Evolutionary conservation across 1,284 basidiomycete genomes (phyloP).

Genomic region (Leccinum subspadiceum): DNA sequence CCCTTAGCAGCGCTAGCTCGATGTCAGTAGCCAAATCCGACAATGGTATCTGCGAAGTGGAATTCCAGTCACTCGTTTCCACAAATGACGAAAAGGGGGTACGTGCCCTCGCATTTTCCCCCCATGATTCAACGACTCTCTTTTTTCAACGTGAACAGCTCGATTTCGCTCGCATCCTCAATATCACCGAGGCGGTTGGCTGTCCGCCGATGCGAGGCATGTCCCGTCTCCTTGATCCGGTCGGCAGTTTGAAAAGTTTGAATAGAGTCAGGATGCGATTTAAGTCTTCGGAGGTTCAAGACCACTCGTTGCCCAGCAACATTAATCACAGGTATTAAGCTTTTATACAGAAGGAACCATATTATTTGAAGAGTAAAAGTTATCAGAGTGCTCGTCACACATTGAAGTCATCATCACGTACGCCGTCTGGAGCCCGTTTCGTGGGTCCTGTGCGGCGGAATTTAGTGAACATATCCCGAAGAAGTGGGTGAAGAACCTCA

Average conservation of each 20-base stretch:
- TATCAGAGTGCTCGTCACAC: neutral
- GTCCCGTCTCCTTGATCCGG: neutral
- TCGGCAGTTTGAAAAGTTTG: neutral
- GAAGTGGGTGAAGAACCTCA: too few relatives aligned
- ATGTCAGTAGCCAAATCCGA: too few relatives aligned
- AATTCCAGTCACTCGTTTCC: neutral
- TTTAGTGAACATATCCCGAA: too few relatives aligned
- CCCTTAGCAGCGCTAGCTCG: neutral
- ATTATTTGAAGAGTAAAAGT: neutral
- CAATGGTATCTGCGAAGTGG: too few relatives aligned
- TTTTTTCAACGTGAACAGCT: neutral
- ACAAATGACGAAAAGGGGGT: neutral
- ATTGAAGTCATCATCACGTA: neutral
- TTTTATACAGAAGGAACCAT: neutral
- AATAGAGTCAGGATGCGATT: neutral
- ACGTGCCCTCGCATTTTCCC: neutral
- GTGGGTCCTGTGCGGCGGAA: too few relatives aligned
- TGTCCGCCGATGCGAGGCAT: neutral
- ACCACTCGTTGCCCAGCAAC: neutral
- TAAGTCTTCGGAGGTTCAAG: constrained; percentile 9
- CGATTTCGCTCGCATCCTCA: neutral
- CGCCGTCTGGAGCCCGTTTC: too few relatives aligned
- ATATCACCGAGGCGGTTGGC: neutral
- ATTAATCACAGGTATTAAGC: neutral
- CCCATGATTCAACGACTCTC: neutral